Percentiles rank a stretch among this genome's conserved stretches.
phyloP scores from a whole-genome alignment of 1,284 basidiomycete species.

The Ustilago vetiveriae region DNA sequence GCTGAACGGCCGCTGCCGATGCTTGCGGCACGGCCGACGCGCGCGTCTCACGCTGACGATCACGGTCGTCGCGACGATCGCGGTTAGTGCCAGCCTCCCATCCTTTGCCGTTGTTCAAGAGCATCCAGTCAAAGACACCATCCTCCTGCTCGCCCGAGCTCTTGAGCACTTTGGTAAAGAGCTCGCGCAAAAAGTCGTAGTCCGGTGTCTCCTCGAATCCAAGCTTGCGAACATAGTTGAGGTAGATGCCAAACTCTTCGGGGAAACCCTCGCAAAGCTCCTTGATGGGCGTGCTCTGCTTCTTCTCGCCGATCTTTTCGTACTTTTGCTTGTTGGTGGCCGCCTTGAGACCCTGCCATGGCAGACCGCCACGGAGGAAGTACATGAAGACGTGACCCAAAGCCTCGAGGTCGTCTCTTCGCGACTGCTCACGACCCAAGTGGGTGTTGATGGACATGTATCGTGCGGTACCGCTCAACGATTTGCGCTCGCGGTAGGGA shows the following conservation, averaged over 20 bases:
- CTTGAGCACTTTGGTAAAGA: slow-evolving; percentile 90
- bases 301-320: slow-evolving; percentile 99
- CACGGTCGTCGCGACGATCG: slow-evolving; percentile 63
- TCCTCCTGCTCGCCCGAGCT: slow-evolving; percentile 87
- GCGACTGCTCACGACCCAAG: slow-evolving; percentile 91
- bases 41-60: slow-evolving; percentile 52
- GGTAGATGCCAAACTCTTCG: slow-evolving; percentile 88
- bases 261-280: slow-evolving; percentile 92
- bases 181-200: slow-evolving; percentile 91
- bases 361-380: slow-evolving; percentile 86
- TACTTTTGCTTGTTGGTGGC: slow-evolving; percentile 99
- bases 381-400: slow-evolving; percentile 98
- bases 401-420: slow-evolving; percentile 91
- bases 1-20: slow-evolving; percentile 26
- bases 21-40: slow-evolving; percentile 38
- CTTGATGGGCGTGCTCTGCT: slow-evolving; percentile 93
- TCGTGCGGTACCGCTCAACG: slow-evolving; percentile 84
- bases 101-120: slow-evolving; percentile 88
- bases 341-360: slow-evolving; percentile 96
- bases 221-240: slow-evolving; percentile 86
- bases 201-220: slow-evolving; percentile 94
- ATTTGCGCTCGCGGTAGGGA: slow-evolving; percentile 93
- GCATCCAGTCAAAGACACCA: slow-evolving; percentile 88
- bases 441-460: slow-evolving; percentile 99
- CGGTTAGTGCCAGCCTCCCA: slow-evolving; percentile 81